A percentile compares a stretch with the other conserved stretches of the same genome.
These are phyloP conservation scores for Aspergillus udagawae DNA, from an alignment of 2,329 filamentous ascomycete species.

Conservation along the genomic window DNA sequence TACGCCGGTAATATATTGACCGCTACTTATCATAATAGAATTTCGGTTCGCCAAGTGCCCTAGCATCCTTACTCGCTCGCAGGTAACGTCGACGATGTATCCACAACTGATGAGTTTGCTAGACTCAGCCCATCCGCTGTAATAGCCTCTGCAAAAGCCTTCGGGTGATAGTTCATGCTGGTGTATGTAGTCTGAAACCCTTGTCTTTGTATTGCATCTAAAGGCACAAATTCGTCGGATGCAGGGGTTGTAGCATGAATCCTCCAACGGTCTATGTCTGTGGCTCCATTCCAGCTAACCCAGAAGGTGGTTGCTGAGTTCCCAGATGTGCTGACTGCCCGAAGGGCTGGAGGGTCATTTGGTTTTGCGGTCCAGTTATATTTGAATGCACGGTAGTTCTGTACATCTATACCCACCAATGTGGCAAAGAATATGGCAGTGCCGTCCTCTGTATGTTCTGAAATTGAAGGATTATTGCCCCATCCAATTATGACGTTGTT, in stretches of 20 bases:
- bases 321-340: conserved; percentile 37
- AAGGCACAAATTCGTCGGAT: background rate
- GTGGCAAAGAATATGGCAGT: conserved; percentile 32
- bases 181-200: background rate
- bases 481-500: conserved; percentile 26
- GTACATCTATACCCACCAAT: conserved; percentile 24
- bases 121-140: background rate
- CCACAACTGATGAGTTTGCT: background rate
- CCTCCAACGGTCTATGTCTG: conserved; percentile 20
- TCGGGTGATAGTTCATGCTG: background rate
- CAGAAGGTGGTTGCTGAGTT: background rate
- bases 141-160: background rate
- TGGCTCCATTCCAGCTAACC: conserved; percentile 53
- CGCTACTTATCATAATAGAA: no score
- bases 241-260: background rate
- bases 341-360: conserved; percentile 27
- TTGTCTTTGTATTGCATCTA: background rate
- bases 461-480: conserved; percentile 21
- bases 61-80: no score
- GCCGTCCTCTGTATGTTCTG: conserved; percentile 23
- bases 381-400: conserved; percentile 36
- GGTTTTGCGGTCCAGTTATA: conserved; percentile 37
- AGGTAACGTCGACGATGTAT: no score
- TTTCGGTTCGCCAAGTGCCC: no score
- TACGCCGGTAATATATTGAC: no score